phyloP scores from a whole-genome alignment of 345 rosid genomes.

The Eucalyptus urophylla region DNA sequence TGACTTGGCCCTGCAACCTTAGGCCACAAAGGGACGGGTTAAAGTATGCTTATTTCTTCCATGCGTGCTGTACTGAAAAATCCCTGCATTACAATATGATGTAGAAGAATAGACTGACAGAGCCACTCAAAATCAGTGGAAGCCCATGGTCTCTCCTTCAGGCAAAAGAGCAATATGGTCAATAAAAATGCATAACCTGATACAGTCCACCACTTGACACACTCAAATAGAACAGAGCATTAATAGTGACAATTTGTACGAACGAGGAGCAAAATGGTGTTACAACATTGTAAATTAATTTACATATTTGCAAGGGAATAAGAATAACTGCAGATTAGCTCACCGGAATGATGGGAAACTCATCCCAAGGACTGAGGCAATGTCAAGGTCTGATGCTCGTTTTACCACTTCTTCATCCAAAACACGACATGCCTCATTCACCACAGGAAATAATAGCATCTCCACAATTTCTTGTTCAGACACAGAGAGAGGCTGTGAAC shows the following conservation, averaged over 20 bases:
- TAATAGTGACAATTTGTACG: neutral
- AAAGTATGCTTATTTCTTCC: neutral
- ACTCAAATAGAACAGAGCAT: neutral
- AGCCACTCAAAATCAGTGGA: neutral
- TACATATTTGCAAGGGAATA: neutral
- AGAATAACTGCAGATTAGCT: neutral
- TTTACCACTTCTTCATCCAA: slow-evolving; percentile 78
- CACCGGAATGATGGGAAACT: slow-evolving; percentile 95
- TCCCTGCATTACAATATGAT: neutral
- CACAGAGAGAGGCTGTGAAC: slow-evolving; percentile 57
- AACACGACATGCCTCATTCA: slow-evolving; percentile 86
- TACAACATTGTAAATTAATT: neutral
- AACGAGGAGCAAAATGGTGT: neutral
- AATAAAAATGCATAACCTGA: neutral
- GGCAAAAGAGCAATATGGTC: neutral
- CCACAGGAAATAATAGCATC: slow-evolving; percentile 88
- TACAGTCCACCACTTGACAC: neutral
- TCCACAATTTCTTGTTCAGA: slow-evolving; percentile 77
- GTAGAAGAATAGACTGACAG: neutral
- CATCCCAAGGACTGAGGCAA: slow-evolving; percentile 93
- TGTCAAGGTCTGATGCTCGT: slow-evolving; percentile 84
- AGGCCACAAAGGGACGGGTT: neutral
- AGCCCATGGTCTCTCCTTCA: neutral
- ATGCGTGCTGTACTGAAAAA: neutral
- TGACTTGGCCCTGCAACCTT: neutral